A percentile compares a stretch with the other conserved stretches of the same genome.
Evolutionary conservation across 805 yeast genomes (phyloP).

Genomic region (Myxozyma lipomycoides): DNA sequence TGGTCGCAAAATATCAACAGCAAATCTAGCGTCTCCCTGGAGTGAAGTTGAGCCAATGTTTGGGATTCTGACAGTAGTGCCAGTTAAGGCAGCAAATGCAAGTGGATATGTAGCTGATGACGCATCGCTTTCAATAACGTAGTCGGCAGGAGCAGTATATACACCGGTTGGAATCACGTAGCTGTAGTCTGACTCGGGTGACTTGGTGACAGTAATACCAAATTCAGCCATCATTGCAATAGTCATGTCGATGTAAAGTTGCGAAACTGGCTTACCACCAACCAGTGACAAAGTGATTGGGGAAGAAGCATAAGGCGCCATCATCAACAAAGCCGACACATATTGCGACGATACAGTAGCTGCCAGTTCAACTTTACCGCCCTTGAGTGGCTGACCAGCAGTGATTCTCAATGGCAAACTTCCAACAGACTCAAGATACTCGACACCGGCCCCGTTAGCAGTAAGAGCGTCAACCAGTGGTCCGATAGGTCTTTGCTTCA

Average conservation of each 20-base stretch:
- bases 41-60: slow-evolving; percentile 87
- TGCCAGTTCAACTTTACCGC: slow-evolving; percentile 89
- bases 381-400: slow-evolving; percentile 69
- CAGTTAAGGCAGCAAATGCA: slow-evolving; percentile 95
- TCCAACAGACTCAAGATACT: slow-evolving; percentile 70
- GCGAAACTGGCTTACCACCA: slow-evolving; percentile 97
- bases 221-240: slow-evolving; percentile 89
- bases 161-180: slow-evolving; percentile 84
- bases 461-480: slow-evolving; percentile 90
- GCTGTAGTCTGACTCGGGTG: slow-evolving; percentile 70
- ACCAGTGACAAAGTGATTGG: slow-evolving; percentile 85
- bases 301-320: slow-evolving; percentile 90
- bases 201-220: slow-evolving; percentile 71
- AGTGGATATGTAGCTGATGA: slow-evolving; percentile 96
- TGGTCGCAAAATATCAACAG: slow-evolving; percentile 83
- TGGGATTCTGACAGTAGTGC: slow-evolving; percentile 87
- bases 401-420: slow-evolving; percentile 74
- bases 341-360: slow-evolving; percentile 97
- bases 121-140: slow-evolving; percentile 93
- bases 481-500: slow-evolving; percentile 97
- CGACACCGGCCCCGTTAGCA: slow-evolving; percentile 70
- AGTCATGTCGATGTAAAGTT: slow-evolving; percentile 95
- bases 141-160: slow-evolving; percentile 76
- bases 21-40: slow-evolving; percentile 97
- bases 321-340: slow-evolving; percentile 92